These are phyloP conservation scores for Neoboletus brunneissimus DNA, from an alignment of 768 basidiomycete genomes.

Conservation along the genomic window DNA sequence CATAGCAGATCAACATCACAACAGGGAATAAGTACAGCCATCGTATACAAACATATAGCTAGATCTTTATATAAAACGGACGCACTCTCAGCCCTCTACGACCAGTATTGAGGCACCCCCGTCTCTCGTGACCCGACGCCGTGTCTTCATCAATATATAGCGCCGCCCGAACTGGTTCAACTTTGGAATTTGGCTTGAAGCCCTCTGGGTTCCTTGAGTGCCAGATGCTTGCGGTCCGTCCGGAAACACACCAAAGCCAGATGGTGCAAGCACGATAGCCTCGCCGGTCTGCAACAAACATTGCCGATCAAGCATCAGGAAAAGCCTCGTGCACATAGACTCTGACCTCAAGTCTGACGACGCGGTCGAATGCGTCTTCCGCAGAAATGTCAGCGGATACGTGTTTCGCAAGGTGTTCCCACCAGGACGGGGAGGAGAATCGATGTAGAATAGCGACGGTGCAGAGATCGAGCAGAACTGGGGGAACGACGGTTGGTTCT, in stretches of 20 bases:
- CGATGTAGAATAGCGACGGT: conserved; percentile 64
- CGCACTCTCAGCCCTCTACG: conserved; percentile 14
- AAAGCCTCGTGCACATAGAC: neutral
- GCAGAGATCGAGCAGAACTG: conserved; percentile 65
- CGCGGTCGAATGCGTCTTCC: conserved; percentile 60
- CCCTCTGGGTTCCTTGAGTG: conserved; percentile 7
- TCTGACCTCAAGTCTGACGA: conserved; percentile 61
- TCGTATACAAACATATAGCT: neutral
- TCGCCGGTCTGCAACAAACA: conserved; percentile 57
- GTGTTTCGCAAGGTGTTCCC: conserved; percentile 65
- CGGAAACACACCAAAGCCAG: conserved; percentile 49
- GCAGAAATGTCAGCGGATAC: conserved; percentile 61
- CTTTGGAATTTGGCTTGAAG: conserved; percentile 21
- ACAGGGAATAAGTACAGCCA: neutral
- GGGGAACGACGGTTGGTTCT: conserved; percentile 75
- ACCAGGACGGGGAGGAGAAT: conserved; percentile 76
- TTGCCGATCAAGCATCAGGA: neutral
- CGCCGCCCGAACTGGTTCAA: conserved; percentile 54
- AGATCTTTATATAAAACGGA: neutral
- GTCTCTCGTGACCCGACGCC: conserved; percentile 58
- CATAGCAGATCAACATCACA: neutral
- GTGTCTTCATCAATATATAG: conserved; percentile 58
- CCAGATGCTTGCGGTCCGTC: conserved; percentile 5
- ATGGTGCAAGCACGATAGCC: conserved; percentile 66
- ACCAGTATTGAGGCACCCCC: conserved; percentile 61